Evolutionary conservation across 2,329 filamentous ascomycete species (phyloP).

Genomic region (Calcarisporium arbuscula): DNA sequence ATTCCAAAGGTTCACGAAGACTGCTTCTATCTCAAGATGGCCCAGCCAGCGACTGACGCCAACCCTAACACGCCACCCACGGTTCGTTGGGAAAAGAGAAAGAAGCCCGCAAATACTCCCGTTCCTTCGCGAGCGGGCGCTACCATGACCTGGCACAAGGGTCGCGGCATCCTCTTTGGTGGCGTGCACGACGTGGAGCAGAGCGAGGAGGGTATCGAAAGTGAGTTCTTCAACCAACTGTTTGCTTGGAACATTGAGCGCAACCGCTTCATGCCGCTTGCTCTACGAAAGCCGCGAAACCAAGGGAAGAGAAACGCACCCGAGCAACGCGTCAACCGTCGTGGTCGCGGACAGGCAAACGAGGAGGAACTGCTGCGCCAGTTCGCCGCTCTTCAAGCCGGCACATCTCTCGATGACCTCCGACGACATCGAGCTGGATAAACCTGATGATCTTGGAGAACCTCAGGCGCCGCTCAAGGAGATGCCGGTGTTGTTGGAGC

Average conservation of each 20-base stretch:
- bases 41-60: slow-evolving; percentile 62
- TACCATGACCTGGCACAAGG: slow-evolving; percentile 92
- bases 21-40: slow-evolving; percentile 85
- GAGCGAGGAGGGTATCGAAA: slow-evolving; percentile 91
- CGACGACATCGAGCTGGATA: slow-evolving; percentile 43
- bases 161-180: slow-evolving; percentile 86
- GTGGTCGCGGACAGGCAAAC: slow-evolving; percentile 77
- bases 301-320: slow-evolving; percentile 50
- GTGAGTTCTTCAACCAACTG: slow-evolving; percentile 90
- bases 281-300: slow-evolving; percentile 65
- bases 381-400: slow-evolving; percentile 76
- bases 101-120: slow-evolving; percentile 84
- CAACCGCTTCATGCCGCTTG: slow-evolving; percentile 87
- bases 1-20: slow-evolving; percentile 91
- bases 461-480: slow-evolving; percentile 54
- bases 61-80: slow-evolving; percentile 59
- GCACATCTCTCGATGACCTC: slow-evolving; percentile 53
- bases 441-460: slow-evolving; percentile 44
- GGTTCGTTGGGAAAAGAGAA: slow-evolving; percentile 87
- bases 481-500: slow-evolving; percentile 66
- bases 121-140: slow-evolving; percentile 78
- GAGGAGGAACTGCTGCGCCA: slow-evolving; percentile 88
- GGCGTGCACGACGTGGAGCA: slow-evolving; percentile 91
- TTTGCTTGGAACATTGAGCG: slow-evolving; percentile 94
- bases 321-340: slow-evolving; percentile 51